phyloP scores from a whole-genome alignment of 2,329 filamentous ascomycete genomes.

The Fusarium miscanthi region DNA sequence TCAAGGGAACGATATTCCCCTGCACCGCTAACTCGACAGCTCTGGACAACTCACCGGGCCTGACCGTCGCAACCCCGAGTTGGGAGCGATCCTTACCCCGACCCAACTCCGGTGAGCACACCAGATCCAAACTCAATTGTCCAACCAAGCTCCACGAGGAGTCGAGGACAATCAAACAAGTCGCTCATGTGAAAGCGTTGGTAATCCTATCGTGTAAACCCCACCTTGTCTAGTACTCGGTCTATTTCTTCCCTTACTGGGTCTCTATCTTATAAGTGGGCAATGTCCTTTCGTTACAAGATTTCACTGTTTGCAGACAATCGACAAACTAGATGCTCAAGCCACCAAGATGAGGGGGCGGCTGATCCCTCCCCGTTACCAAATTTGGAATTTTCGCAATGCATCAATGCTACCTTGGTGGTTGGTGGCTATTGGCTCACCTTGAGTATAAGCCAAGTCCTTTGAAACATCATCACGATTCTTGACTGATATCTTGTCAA shows the following conservation, averaged over 20 bases:
- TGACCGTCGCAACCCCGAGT: conserved; percentile 27
- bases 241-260: not conserved
- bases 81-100: conserved; percentile 24
- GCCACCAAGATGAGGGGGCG: conserved; percentile 19
- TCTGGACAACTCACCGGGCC: conserved; percentile 21
- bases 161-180: conserved; percentile 7
- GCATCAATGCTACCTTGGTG: conserved; percentile 4
- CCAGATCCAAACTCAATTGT: conserved; percentile 27
- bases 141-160: conserved; percentile 12
- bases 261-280: not conserved
- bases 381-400: conserved; percentile 11
- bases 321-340: not conserved
- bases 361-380: conserved; percentile 9
- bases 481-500: not conserved
- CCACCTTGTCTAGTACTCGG: not conserved
- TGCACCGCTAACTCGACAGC: not conserved
- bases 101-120: conserved; percentile 29
- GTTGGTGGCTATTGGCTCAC: conserved; percentile 8
- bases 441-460: not conserved
- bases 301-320: not conserved
- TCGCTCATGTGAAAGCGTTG: conserved; percentile 23
- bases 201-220: conserved; percentile 29
- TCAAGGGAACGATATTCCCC: conserved; percentile 30
- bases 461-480: conserved; percentile 1
- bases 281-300: not conserved